Conservation (phyloP, 2,329 filamentous ascomycete species). For the Apiospora aurea region DNA sequence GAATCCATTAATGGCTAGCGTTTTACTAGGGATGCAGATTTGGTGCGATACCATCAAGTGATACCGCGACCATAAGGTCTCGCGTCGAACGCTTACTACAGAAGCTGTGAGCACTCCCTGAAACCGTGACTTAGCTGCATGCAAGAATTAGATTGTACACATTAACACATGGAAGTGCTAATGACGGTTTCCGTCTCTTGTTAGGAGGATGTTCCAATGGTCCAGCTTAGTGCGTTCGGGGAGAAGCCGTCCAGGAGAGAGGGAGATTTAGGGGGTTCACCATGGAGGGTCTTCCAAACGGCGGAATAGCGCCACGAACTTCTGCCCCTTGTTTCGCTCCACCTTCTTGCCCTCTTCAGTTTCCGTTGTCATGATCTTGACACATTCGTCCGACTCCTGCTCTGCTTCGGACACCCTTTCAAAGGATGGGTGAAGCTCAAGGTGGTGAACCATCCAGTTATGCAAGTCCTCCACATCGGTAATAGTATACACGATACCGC, state of each 20-base stretch:
- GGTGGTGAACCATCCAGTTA: conserved; percentile 89
- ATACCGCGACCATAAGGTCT: neutral
- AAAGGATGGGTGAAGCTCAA: conserved; percentile 80
- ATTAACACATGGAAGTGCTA: neutral
- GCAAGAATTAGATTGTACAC: neutral
- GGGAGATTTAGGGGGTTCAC: conserved; percentile 46
- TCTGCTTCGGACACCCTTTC: conserved; percentile 75
- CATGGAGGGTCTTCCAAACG: conserved; percentile 82
- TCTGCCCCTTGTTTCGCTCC: conserved; percentile 84
- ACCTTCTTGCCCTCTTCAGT: conserved; percentile 99
- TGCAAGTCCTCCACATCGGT: conserved; percentile 96
- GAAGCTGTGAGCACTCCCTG: conserved; percentile 3
- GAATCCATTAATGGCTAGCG: conserved; percentile 1
- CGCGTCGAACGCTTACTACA: conserved; percentile 9
- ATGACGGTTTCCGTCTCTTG: neutral
- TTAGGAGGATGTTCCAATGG: neutral
- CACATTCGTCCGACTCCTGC: conserved; percentile 72
- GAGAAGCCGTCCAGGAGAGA: neutral
- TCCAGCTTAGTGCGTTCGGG: conserved; percentile 10
- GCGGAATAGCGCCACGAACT: conserved; percentile 89
- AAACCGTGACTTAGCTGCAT: neutral
- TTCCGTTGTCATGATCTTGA: conserved; percentile 77
- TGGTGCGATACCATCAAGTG: conserved; percentile 1
- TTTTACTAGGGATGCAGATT: conserved; percentile 15
- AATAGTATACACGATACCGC: conserved; percentile 92